Base-by-base conservation (phyloP, 345 rosid genomes). In the Gynandropsis gynandra region DNA sequence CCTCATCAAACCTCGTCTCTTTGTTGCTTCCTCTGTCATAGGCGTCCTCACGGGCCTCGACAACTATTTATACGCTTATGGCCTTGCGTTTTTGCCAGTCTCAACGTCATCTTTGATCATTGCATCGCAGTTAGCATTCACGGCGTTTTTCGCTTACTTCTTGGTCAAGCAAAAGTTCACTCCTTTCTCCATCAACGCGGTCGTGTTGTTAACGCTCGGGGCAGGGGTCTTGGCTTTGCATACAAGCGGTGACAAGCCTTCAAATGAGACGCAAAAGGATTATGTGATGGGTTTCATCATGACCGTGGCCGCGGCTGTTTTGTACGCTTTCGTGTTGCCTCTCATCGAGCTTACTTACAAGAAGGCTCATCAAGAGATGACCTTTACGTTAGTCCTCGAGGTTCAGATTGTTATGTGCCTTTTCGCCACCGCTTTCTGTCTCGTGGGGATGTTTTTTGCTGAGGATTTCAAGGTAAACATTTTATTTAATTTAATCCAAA, bases 161-260 rank as follows among this genome's bases (percentile, higher is more conserved):
- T 11, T 88, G 66, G 95, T 88, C 55, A 81, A 71, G 62, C 82
- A 88, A 57, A 80, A 61, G 73, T 78, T 88, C 61, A 80, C 79
- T 12, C 42, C 76, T 0, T 84, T 66, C 47, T 68, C 88, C 0
- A 53, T 71, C 50, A 88, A 88, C 78, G 74, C 86, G 0, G 65
- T 84, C 27, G 68, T 73, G 14, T 46, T 88, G 52, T 33, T 88
- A 16, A 80, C 79, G 0, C 13, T 77, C 0, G 90, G 77, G 0
- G 80, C 72, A 0, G 84, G 65, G 0, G 74, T 84, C 16, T 46
- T 88, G 54, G 88, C 75, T 0, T 10, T 84, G 5, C 71, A 72
- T 11, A 42, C 80, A 0, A 32, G 72, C 10, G 53, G 68, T 29
- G 94, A 88, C 35, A 62, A 69, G 29, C 84, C 85, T 1, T 45